phyloP scores from a whole-genome alignment of 345 rosid genomes.

The Moricandia moricandioides region DNA sequence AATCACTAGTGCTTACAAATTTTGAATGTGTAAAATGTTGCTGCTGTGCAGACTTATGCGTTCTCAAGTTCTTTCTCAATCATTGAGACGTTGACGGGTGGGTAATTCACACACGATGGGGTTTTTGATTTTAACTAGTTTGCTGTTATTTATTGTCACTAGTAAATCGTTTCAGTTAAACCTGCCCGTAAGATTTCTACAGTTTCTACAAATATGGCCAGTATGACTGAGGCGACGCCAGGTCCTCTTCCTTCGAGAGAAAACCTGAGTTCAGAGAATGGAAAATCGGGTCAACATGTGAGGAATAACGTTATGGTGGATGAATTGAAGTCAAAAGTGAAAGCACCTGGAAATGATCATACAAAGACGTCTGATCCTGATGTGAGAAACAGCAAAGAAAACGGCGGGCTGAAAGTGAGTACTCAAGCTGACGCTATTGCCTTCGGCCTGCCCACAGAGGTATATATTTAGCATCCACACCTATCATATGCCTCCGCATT shows the following conservation, averaged over 20 bases:
- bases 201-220: conserved; percentile 32
- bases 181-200: conserved; percentile 55
- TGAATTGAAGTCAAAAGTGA: conserved; percentile 36
- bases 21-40: conserved; percentile 16
- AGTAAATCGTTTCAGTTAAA: conserved; percentile 41
- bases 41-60: conserved; percentile 75
- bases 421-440: conserved; percentile 45
- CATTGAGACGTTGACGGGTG: conserved; percentile 85
- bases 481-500: background rate
- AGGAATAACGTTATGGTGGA: background rate
- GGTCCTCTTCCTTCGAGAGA: conserved; percentile 47
- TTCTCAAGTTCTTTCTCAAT: conserved; percentile 95
- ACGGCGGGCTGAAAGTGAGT: conserved; percentile 38
- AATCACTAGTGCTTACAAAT: background rate
- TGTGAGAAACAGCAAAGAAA: conserved; percentile 43
- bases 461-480: conserved; percentile 25
- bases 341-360: conserved; percentile 42
- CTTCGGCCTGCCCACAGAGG: conserved; percentile 77
- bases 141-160: conserved; percentile 9
- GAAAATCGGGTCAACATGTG: conserved; percentile 40
- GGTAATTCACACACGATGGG: conserved; percentile 21
- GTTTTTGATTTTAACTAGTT: background rate
- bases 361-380: conserved; percentile 37
- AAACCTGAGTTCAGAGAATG: conserved; percentile 43
- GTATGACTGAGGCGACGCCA: conserved; percentile 34